Conservation (phyloP, 2,329 filamentous ascomycete genomes). For the Talaromyces sp. region DNA sequence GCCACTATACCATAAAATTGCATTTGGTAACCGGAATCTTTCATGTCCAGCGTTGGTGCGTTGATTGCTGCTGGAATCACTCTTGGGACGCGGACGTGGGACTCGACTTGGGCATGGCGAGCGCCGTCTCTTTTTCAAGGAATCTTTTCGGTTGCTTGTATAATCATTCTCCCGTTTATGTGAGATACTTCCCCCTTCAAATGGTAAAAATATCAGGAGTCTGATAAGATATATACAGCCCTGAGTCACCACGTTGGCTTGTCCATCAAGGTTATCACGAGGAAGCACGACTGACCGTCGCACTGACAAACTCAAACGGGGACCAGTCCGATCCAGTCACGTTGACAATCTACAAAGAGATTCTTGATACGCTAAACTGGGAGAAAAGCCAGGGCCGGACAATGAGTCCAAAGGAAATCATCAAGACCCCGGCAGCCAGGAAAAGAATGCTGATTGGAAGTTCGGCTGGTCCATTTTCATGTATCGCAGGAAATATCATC, state of each 20-base stretch:
- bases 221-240: slow-evolving; percentile 14
- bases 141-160: slow-evolving; percentile 34
- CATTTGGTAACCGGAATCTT: background rate
- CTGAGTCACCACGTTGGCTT: slow-evolving; percentile 48
- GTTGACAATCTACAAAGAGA: slow-evolving; percentile 40
- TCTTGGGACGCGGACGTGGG: slow-evolving; percentile 37
- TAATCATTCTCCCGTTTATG: slow-evolving; percentile 41
- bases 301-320: slow-evolving; percentile 42
- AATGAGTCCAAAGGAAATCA: slow-evolving; percentile 32
- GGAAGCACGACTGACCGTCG: slow-evolving; percentile 39
- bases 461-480: slow-evolving; percentile 30
- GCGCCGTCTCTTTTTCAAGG: slow-evolving; percentile 41
- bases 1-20: background rate
- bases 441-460: slow-evolving; percentile 38
- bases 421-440: slow-evolving; percentile 30
- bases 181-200: background rate
- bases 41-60: slow-evolving; percentile 23
- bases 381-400: slow-evolving; percentile 39
- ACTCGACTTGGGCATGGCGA: slow-evolving; percentile 45
- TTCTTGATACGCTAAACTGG: slow-evolving; percentile 43
- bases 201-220: background rate
- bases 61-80: slow-evolving; percentile 47
- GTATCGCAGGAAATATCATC: slow-evolving; percentile 37
- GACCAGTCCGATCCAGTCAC: slow-evolving; percentile 36
- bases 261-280: slow-evolving; percentile 36